Conservation (phyloP, 2,329 filamentous ascomycete genomes). For the Neopestalotiopsis rosae region DNA sequence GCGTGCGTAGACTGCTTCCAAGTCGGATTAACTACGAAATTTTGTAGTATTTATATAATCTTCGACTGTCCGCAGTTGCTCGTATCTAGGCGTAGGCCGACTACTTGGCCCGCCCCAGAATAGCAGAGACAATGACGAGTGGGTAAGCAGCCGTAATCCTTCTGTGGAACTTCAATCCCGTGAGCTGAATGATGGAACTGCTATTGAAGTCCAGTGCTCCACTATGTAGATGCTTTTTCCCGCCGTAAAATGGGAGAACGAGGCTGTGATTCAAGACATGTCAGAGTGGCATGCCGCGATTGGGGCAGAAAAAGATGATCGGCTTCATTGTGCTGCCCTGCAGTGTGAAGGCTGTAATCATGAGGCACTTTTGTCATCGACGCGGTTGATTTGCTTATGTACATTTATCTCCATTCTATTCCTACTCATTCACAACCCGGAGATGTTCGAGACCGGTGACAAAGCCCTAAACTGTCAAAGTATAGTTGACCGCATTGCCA, state of each 20-base stretch:
- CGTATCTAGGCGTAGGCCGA: not conserved
- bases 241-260: not conserved
- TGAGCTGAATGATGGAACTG: not conserved
- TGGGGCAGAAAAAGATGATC: not conserved
- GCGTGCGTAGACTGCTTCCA: not conserved
- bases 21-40: not conserved
- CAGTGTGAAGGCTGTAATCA: not conserved
- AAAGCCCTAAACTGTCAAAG: not conserved
- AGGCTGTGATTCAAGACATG: not conserved
- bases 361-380: too few relatives aligned
- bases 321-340: not conserved
- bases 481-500: conserved; percentile 52
- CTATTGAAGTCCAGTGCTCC: not conserved
- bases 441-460: not conserved
- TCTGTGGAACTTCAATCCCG: not conserved
- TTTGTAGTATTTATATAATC: not conserved
- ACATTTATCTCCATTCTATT: too few relatives aligned
- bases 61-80: not conserved
- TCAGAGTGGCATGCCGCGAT: not conserved
- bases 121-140: not conserved
- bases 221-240: not conserved
- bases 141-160: not conserved
- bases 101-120: not conserved
- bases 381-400: too few relatives aligned
- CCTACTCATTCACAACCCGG: too few relatives aligned